phyloP scores from a whole-genome alignment of 2,329 filamentous ascomycete genomes.

The Penicillium crustosum region DNA sequence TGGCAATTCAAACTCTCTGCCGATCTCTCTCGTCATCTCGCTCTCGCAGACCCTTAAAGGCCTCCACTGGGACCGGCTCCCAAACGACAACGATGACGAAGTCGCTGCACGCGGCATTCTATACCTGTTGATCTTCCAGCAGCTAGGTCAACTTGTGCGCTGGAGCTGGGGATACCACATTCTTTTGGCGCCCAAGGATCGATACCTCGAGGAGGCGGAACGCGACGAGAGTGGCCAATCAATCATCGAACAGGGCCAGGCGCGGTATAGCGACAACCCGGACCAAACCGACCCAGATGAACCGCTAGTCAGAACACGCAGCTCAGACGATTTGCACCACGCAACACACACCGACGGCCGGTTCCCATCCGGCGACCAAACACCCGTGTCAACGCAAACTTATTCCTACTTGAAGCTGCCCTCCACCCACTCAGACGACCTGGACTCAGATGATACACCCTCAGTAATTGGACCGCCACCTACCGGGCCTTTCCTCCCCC shows the following conservation, averaged over 20 bases:
- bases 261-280: constrained; percentile 43
- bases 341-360: constrained; percentile 18
- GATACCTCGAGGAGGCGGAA: constrained; percentile 47
- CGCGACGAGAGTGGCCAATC: constrained; percentile 35
- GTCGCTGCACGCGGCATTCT: constrained; percentile 91
- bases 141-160: constrained; percentile 88
- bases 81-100: constrained; percentile 91
- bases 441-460: constrained; percentile 18
- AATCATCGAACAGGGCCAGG: constrained; percentile 40
- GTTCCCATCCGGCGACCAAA: constrained; percentile 43
- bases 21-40: constrained; percentile 92
- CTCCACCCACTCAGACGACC: constrained; percentile 21
- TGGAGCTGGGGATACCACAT: constrained; percentile 99
- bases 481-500: constrained; percentile 36
- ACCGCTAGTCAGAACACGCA: constrained; percentile 35
- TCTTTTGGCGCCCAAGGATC: constrained; percentile 77
- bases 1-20: constrained; percentile 96
- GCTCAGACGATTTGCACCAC: constrained; percentile 30
- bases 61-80: constrained; percentile 88
- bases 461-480: constrained; percentile 35
- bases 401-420: constrained; percentile 40
- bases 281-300: constrained; percentile 40
- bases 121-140: constrained; percentile 95
- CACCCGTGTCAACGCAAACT: constrained; percentile 37
- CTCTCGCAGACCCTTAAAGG: constrained; percentile 89